Percentiles rank a stretch among this genome's conserved stretches.
Conservation (phyloP, 495 filamentous ascomycete species). For the Entonaema liquescens region DNA sequence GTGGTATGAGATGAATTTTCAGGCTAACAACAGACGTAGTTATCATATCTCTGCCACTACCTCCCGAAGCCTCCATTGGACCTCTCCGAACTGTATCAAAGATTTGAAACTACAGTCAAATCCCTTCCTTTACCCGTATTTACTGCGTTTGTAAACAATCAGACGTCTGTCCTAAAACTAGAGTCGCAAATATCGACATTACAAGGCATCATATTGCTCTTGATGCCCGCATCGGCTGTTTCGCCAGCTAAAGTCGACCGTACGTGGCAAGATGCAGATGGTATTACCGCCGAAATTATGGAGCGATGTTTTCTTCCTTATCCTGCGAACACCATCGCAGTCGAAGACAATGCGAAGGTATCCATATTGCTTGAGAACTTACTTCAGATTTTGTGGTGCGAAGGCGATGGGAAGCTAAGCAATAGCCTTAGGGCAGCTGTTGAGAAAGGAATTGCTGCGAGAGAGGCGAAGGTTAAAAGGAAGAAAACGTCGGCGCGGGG, state of each 20-base stretch:
- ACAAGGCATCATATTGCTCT: conserved; percentile 67
- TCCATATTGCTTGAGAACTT: conserved; percentile 78
- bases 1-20: neutral
- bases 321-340: conserved; percentile 67
- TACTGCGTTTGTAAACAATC: conserved; percentile 69
- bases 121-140: conserved; percentile 75
- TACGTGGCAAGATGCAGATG: conserved; percentile 46
- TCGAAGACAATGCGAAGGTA: conserved; percentile 82
- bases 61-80: conserved; percentile 52
- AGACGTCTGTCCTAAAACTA: conserved; percentile 54
- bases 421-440: conserved; percentile 61
- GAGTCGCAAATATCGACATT: conserved; percentile 67
- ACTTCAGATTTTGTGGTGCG: conserved; percentile 65
- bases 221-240: conserved; percentile 68
- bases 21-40: conserved; percentile 17
- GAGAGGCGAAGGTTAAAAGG: conserved; percentile 62
- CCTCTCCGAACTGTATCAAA: conserved; percentile 72
- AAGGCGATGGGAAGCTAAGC: conserved; percentile 53
- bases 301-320: conserved; percentile 76
- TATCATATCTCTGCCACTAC: conserved; percentile 44
- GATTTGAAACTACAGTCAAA: conserved; percentile 70
- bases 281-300: conserved; percentile 67
- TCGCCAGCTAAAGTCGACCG: conserved; percentile 54
- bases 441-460: conserved; percentile 68
- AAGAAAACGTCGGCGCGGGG: conserved; percentile 53